These are phyloP conservation scores for Nematocida ausubeli DNA, from an alignment of 371 early-diverging fungal species.

Conservation along the genomic window DNA sequence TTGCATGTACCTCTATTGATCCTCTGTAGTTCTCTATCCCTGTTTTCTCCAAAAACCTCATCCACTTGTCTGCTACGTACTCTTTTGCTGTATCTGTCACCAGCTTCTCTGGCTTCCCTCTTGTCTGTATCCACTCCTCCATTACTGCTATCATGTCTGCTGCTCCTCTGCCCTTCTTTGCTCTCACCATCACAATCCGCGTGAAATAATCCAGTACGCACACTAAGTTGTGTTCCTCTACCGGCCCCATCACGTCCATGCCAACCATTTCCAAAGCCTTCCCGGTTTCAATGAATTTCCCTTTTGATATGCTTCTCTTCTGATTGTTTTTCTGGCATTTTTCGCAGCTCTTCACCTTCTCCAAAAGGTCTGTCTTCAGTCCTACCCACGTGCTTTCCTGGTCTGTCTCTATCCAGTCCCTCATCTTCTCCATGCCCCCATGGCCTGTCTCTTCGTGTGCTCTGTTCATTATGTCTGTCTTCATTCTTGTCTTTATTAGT, in stretches of 20 bases:
- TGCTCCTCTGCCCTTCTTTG: background rate
- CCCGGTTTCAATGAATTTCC: background rate
- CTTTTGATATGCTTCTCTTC: slow-evolving; percentile 1
- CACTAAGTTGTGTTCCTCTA: background rate
- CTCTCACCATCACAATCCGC: background rate
- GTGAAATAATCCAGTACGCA: background rate
- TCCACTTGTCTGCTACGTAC: background rate
- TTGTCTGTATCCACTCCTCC: slow-evolving; percentile 4
- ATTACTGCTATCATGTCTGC: background rate
- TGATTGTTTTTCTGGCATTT: slow-evolving; percentile 13
- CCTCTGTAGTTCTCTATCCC: slow-evolving; percentile 5
- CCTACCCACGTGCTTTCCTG: slow-evolving; percentile 27
- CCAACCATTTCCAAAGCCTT: background rate
- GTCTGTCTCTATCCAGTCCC: background rate
- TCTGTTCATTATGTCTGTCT: background rate
- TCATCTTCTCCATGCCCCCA: background rate
- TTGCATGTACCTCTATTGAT: slow-evolving; percentile 16
- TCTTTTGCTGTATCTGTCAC: slow-evolving; percentile 55
- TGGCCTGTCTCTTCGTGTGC: slow-evolving; percentile 21
- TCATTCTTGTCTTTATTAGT: background rate
- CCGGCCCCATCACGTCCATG: background rate
- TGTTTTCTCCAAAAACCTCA: background rate
- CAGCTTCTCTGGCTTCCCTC: background rate
- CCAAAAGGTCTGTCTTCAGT: background rate
- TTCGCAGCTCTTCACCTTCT: slow-evolving; percentile 28